phyloP scores from a whole-genome alignment of 2,329 filamentous ascomycete genomes.

The Aulographum hederae region DNA sequence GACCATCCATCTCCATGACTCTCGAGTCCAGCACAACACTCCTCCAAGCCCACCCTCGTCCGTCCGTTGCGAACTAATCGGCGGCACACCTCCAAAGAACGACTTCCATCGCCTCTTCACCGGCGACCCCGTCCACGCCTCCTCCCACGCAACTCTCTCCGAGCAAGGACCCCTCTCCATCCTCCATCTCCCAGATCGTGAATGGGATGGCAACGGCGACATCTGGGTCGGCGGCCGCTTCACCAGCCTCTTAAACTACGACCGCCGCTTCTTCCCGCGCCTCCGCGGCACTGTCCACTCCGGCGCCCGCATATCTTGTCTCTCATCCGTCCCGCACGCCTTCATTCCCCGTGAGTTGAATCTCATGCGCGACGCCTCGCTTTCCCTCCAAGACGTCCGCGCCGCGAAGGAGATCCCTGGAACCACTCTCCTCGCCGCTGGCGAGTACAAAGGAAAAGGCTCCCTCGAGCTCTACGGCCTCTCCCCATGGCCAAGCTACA shows the following conservation, averaged over 20 bases:
- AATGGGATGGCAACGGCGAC: constrained; percentile 43
- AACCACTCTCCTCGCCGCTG: constrained; percentile 60
- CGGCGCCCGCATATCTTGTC: constrained; percentile 57
- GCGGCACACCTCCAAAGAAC: constrained; percentile 23
- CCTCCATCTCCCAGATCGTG: constrained; percentile 49
- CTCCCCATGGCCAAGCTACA: constrained; percentile 13
- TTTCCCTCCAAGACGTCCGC: constrained; percentile 35
- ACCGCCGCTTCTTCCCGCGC: constrained; percentile 66
- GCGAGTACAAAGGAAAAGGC: constrained; percentile 82
- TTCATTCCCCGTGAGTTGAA: constrained; percentile 46
- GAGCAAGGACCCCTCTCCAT: constrained; percentile 72
- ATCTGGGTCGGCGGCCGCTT: constrained; percentile 85
- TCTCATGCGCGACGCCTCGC: constrained; percentile 31
- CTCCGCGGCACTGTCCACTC: constrained; percentile 67
- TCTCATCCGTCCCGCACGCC: constrained; percentile 51
- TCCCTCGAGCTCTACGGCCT: constrained; percentile 74
- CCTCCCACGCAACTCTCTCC: constrained; percentile 50
- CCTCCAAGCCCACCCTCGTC: no score
- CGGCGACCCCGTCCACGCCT: constrained; percentile 26
- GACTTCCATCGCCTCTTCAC: no score
- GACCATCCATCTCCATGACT: constrained; percentile 70
- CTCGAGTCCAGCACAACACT: constrained; percentile 32
- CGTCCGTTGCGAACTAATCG: no score
- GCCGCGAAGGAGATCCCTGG: constrained; percentile 35
- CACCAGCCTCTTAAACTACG: constrained; percentile 74